Percentiles rank a stretch among this genome's conserved stretches.
These are phyloP conservation scores for Verbena officinalis DNA, from an alignment of 257 asterid genomes.

Conservation along the genomic window DNA sequence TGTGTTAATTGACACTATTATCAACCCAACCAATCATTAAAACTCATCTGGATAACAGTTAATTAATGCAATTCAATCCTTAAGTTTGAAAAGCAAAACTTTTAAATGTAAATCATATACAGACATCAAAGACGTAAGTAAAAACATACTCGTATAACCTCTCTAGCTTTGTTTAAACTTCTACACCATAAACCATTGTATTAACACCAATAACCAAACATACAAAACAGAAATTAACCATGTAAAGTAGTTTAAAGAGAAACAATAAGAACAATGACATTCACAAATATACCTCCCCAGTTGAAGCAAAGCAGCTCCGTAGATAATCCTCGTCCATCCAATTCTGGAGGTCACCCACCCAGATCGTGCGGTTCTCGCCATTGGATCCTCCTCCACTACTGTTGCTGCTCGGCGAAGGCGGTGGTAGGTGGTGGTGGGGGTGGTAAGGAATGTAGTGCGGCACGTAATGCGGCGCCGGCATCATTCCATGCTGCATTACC, in stretches of 20 bases:
- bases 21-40: no score
- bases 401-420: conserved; percentile 44
- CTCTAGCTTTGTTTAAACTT: conserved; percentile 11
- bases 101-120: no score
- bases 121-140: no score
- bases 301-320: conserved; percentile 85
- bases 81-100: no score
- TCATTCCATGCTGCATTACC: conserved; percentile 89
- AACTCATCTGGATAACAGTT: no score
- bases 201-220: not conserved
- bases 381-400: conserved; percentile 59
- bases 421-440: conserved; percentile 46
- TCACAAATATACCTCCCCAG: conserved; percentile 78
- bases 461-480: conserved; percentile 60
- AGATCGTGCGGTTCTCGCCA: conserved; percentile 87
- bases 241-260: no score
- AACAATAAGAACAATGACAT: no score
- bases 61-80: no score
- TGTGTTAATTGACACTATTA: no score
- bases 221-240: not conserved
- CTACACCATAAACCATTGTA: conserved; percentile 9
- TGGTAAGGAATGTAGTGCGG: conserved; percentile 76
- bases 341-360: conserved; percentile 91
- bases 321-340: conserved; percentile 99
- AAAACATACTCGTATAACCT: conserved; percentile 4